phyloP scores from a whole-genome alignment of 129 eudicot genomes.

The Flaveria brownii region DNA sequence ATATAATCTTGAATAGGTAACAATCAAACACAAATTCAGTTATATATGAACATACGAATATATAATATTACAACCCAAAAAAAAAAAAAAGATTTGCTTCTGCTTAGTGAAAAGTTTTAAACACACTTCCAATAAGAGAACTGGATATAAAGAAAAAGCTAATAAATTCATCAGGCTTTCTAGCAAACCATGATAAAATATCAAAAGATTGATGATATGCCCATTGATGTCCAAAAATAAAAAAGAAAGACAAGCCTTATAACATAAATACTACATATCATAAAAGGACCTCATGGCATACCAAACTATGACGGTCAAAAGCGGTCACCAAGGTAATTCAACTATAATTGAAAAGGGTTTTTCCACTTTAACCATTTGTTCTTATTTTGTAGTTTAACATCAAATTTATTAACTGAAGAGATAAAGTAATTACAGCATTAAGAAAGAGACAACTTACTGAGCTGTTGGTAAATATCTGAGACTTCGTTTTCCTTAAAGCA shows the following conservation, averaged over 20 bases:
- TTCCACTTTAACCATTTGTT: not conserved
- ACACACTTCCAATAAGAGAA: not conserved
- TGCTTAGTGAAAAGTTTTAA: not conserved
- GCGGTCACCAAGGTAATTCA: not conserved
- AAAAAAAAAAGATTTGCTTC: not conserved
- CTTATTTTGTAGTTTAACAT: slow-evolving; percentile 12
- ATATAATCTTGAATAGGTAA: not conserved
- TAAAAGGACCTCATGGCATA: not conserved
- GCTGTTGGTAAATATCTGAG: slow-evolving; percentile 73
- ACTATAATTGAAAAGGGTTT: not conserved
- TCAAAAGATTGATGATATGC: not conserved
- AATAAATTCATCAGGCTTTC: not conserved
- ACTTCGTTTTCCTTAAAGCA: slow-evolving; percentile 67
- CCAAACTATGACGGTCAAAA: not conserved
- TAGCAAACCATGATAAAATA: not conserved
- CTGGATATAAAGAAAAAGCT: not conserved
- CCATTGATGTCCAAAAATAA: not conserved
- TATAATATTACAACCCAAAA: not conserved
- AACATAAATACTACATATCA: not conserved
- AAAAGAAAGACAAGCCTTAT: slow-evolving; percentile 4
- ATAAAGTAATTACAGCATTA: slow-evolving; percentile 4
- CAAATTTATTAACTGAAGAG: not conserved
- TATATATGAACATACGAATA: not conserved
- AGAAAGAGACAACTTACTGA: slow-evolving; percentile 62
- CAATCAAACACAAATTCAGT: slow-evolving; percentile 5